Evolutionary conservation across 1,284 basidiomycete species (phyloP), one percentile per base, ranked within the genome.

Genomic region (Phylloporus sp.): DNA sequence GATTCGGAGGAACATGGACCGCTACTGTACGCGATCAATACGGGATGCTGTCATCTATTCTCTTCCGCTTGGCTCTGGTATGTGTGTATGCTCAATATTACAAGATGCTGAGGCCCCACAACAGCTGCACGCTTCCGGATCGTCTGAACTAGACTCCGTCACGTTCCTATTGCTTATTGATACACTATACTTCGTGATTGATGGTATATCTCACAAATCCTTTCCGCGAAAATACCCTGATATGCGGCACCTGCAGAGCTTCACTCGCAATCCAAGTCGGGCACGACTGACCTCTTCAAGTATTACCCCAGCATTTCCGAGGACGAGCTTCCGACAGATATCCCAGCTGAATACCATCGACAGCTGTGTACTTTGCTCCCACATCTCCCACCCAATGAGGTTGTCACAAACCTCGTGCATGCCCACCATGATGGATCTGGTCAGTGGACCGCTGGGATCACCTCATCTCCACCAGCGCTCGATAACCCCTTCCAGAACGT

Each of bases 101-200:
- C 17, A 31, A 31, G 53, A 34, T 32, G 31, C 64, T 76, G 47
- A 75, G 22, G 32, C 34, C 3, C 24, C 28, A 44, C 39, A 17
- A n/a, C 66, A 89, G 87, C 74, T 82, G 42, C 84, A 85, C 64
- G 85, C 84, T 31, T 77, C 82, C 17, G 84, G 85, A 24, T 75
- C 79, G 44, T 77, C 70, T 6, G 61, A 79, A 56, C 74, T 85
- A 5, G 84, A 89, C 69, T 75, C 83, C 1, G 80, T 87, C 51
- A 78, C 84, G 52, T 92, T 88, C 73, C 82, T 87, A 0, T 74
- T 93, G 32, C 76, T 93, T 31, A 76, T 92, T 18, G 92, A 94
- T 77, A 93, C 92, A 4, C 77, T 91, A 1, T 87, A 86, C 69
- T 91, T 88, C 71, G 76, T 91, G 12, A 80, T 90, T 46, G 92